Conservation (phyloP, 2,329 filamentous ascomycete species). For the Colletotrichum camelliae region DNA sequence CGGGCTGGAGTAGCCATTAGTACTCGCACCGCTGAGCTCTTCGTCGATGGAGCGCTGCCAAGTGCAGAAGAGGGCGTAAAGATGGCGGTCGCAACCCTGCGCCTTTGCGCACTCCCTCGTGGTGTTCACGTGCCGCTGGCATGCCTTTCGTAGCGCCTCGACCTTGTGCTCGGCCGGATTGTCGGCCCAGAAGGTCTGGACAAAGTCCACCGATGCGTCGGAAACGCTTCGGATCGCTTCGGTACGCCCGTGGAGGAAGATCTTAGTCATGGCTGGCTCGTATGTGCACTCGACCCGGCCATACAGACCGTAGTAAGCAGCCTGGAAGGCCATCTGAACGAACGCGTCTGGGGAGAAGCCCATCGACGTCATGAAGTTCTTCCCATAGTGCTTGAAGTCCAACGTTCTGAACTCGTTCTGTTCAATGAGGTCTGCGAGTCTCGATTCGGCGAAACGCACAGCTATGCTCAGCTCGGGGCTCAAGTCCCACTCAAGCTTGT, state of each 20-base stretch:
- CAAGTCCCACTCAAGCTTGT: constrained; percentile 99
- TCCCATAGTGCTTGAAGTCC: constrained; percentile 88
- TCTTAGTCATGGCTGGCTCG: constrained; percentile 98
- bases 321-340: constrained; percentile 98
- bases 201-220: constrained; percentile 82
- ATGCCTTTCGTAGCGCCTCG: constrained; percentile 82
- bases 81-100: constrained; percentile 87
- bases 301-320: constrained; percentile 96
- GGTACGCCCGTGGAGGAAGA: constrained; percentile 90
- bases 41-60: constrained; percentile 92
- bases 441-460: constrained; percentile 92
- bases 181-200: constrained; percentile 94
- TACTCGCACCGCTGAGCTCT: constrained; percentile 61
- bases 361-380: constrained; percentile 97
- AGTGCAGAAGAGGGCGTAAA: constrained; percentile 92
- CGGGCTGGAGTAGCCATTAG: constrained; percentile 70
- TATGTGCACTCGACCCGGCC: constrained; percentile 94
- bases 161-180: constrained; percentile 84
- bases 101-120: constrained; percentile 90
- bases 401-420: constrained; percentile 96
- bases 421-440: constrained; percentile 90
- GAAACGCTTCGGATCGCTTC: constrained; percentile 92
- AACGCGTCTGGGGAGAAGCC: constrained; percentile 97
- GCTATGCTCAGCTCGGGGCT: constrained; percentile 88
- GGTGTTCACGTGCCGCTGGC: constrained; percentile 78